Evolutionary conservation across 495 filamentous ascomycete genomes (phyloP), one percentile per base, ranked within the genome.

Genomic region (Aspergillus carlsbadensis): DNA sequence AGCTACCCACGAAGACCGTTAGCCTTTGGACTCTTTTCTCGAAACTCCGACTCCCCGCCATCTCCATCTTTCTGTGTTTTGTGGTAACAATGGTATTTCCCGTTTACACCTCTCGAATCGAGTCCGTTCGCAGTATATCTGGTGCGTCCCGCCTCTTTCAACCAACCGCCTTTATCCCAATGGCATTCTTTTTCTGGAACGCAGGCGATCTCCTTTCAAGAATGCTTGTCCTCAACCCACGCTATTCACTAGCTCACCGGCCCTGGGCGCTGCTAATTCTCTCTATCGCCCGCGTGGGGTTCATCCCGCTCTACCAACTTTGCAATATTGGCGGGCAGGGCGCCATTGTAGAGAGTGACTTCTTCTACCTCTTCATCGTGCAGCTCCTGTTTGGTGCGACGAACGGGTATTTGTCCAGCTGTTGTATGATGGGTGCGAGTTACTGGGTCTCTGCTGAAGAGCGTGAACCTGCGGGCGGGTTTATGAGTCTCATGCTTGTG

Each of bases 161-260:
- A 24, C 82, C 87, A 0, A 74, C 85, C 3, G 83, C 84, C 33
- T 99, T 98, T 71, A 91, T 97, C 47, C 92, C 94, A 1, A 77
- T 97, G 3, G 89, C 80, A 8, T 96, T 98, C 72, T 82, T 99
- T 26, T 81, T 96, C 61, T 99, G 94, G 94, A 99, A 98, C 62
- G 62, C 85, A 6, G 94, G 94, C 34, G 94, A 99, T 66, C 76
- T 98, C 5, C 26, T 79, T 8, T 93, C 93, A 0, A 80, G 95
- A 2, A 74, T 94, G n/a, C 39, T 81, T 0, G 87, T 91, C 13
- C 77, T 86, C 7, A 68, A 88, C 10, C 84, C 88, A 6, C 67
- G 73, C 0, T 65, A 85, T n/a, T 81, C 81, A 11, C 74, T 92
- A 41, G 73, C 78, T 0, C 77, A 82, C 11, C 79, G 80, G 10